These are phyloP conservation scores for Pholiota molesta DNA, from an alignment of 768 basidiomycete genomes.

Conservation along the genomic window DNA sequence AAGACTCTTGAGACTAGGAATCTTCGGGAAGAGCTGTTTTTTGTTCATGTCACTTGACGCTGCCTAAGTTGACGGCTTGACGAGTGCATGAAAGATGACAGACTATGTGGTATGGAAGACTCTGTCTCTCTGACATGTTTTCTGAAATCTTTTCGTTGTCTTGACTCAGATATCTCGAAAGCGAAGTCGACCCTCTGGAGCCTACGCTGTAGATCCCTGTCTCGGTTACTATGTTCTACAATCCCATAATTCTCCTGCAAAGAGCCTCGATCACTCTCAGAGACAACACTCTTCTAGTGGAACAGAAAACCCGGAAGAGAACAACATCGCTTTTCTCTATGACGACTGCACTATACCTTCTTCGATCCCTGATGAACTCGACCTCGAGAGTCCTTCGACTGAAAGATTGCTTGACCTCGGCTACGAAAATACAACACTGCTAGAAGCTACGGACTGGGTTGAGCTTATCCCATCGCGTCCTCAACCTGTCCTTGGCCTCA, in stretches of 20 bases:
- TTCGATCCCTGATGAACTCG: slow-evolving; percentile 3
- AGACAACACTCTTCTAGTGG: neutral
- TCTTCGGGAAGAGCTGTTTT: too few species aligned
- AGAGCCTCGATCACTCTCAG: neutral
- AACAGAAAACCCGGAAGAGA: neutral
- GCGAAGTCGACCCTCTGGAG: slow-evolving; percentile 24
- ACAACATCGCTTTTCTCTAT: neutral
- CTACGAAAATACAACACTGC: slow-evolving; percentile 9
- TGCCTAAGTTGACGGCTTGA: too few species aligned
- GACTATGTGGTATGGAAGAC: slow-evolving; percentile 24
- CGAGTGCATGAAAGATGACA: slow-evolving; percentile 14
- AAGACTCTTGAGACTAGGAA: too few species aligned
- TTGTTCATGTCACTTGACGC: too few species aligned
- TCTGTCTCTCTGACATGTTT: neutral
- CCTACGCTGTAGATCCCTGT: slow-evolving; percentile 40
- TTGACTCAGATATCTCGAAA: slow-evolving; percentile 29
- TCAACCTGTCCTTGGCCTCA: neutral
- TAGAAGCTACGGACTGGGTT: slow-evolving; percentile 4
- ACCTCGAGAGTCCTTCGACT: slow-evolving; percentile 2
- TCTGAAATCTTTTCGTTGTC: neutral
- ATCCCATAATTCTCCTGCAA: neutral
- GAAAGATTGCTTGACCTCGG: neutral
- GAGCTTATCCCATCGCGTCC: slow-evolving; percentile 1
- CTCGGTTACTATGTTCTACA: slow-evolving; percentile 36
- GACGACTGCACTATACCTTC: slow-evolving; percentile 4